phyloP scores from a whole-genome alignment of 148 eudicot genomes.

The Camellia japonica region DNA sequence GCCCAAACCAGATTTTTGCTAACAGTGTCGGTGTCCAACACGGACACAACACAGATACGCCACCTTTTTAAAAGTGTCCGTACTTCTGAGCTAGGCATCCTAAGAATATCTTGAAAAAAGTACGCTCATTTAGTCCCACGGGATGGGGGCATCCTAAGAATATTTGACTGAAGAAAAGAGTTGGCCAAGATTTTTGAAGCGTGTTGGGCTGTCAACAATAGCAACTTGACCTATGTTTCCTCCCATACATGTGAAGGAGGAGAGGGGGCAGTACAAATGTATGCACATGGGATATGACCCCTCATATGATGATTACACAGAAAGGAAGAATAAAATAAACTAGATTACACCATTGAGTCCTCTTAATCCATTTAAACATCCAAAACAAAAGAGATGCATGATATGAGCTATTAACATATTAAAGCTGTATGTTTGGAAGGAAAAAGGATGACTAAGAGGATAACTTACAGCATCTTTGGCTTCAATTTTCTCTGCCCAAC shows the following conservation, averaged over 20 bases:
- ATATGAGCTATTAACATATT: not conserved
- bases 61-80: too few relatives aligned
- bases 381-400: not conserved
- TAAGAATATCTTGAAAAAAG: too few relatives aligned
- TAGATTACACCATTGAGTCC: not conserved
- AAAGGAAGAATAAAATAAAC: not conserved
- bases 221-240: not conserved
- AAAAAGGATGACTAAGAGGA: conserved; percentile 4
- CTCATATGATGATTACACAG: not conserved
- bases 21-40: too few relatives aligned
- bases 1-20: too few relatives aligned
- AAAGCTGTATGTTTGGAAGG: not conserved
- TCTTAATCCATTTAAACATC: not conserved
- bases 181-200: too few relatives aligned
- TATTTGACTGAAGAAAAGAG: too few relatives aligned
- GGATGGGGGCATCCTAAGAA: too few relatives aligned
- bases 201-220: too few relatives aligned
- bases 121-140: too few relatives aligned
- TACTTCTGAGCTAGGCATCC: too few relatives aligned
- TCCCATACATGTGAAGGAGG: not conserved
- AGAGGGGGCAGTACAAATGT: not conserved
- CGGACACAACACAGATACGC: too few relatives aligned
- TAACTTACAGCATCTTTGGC: conserved; percentile 80
- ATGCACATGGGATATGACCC: not conserved
- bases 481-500: conserved; percentile 96